Evolutionary conservation across 495 filamentous ascomycete genomes (phyloP), one percentile per base, ranked within the genome.

Genomic region (Tuber magnatum): DNA sequence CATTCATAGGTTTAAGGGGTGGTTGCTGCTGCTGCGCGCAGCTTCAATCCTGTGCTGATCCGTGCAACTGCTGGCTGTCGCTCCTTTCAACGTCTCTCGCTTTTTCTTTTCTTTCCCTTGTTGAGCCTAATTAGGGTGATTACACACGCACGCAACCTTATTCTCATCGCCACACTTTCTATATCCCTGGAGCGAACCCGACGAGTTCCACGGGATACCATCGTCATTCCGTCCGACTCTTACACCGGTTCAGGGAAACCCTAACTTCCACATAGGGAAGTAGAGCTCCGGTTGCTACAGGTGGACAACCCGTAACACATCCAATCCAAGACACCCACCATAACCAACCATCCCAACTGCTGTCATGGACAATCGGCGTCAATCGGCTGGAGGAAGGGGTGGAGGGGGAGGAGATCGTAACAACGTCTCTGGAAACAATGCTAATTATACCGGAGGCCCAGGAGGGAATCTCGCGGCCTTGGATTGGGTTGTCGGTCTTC

Each of bases 401-500:
- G 77, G 77, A 22, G 76, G 76, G 28, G 73, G 76, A 35, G 69
- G 69, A 61, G 72, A 76, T 48, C 61, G 72, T 39, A 78, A 74
- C 76, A 65, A 35, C 28, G 14, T 35, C 28, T 65, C 56, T 65
- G 56, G 56, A 35, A 65, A 35, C 56, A 65, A 65, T 65, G 72
- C 77, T 28, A 75, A 43, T 51, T 78, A 72, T 68, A 72, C 39
- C 28, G 76, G 76, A n/a, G 68, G 42, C 16, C 24, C 76, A 38
- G 43, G 69, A 32, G 69, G 48, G 40, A 81, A 76, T 48, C 71
- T 82, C 16, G 71, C 76, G 10, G 72, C 80, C 16, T 77, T 82
- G n/a, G 80, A 82, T 80, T 82, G 80, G 80, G 80, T 75, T 44
- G 70, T 82, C 41, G 80, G 80, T 56, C 76, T 82, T 20, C 80